Conservation (phyloP, 1,284 basidiomycete species). For the Phellinidium pouzarii region DNA sequence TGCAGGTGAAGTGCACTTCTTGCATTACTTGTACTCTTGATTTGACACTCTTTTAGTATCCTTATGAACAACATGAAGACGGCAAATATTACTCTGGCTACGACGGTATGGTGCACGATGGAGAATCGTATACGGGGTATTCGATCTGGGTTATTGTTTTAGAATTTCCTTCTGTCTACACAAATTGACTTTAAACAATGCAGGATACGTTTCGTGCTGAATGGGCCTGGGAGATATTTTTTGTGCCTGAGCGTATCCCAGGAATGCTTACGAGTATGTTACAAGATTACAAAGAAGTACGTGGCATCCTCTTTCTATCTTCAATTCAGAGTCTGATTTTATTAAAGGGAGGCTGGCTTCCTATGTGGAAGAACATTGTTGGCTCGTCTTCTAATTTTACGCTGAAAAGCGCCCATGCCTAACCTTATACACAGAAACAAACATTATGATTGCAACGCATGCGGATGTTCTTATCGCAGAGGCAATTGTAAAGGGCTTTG, state of each 20-base stretch:
- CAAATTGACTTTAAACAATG: neutral
- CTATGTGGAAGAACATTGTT: constrained; percentile 88
- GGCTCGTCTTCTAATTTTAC: constrained; percentile 33
- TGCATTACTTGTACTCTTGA: neutral
- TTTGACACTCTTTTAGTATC: constrained; percentile 48
- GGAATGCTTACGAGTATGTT: constrained; percentile 78
- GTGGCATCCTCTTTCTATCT: neutral
- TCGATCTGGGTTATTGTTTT: constrained; percentile 63
- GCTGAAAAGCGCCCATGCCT: neutral
- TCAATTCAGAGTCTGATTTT: neutral
- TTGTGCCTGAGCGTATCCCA: constrained; percentile 68
- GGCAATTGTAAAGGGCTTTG: constrained; percentile 59
- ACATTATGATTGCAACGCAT: constrained; percentile 76
- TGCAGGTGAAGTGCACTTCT: constrained; percentile 47
- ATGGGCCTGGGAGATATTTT: constrained; percentile 73
- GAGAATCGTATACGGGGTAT: constrained; percentile 72
- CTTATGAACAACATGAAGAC: constrained; percentile 70
- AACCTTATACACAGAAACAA: constrained; percentile 44
- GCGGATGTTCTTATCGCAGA: constrained; percentile 78
- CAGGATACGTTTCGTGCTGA: constrained; percentile 75
- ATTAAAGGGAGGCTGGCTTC: constrained; percentile 70
- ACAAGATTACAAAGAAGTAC: constrained; percentile 65
- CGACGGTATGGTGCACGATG: constrained; percentile 55
- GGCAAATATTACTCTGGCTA: constrained; percentile 74
- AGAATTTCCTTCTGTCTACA: neutral